Base-by-base conservation (phyloP, 495 filamentous ascomycete species). In the Xylaria grammica region DNA sequence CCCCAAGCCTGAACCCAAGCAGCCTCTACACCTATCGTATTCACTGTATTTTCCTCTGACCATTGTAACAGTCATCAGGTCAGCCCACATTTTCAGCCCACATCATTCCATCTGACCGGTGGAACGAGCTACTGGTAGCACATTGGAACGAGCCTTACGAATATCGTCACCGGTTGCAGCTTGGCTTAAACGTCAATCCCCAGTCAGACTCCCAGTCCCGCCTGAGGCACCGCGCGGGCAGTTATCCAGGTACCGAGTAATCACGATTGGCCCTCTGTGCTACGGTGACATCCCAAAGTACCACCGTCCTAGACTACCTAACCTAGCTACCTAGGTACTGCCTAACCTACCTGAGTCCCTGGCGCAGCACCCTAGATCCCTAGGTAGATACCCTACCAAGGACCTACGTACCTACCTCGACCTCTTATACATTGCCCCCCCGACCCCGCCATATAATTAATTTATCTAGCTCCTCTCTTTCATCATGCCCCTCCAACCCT, bases 401-500 rank as follows among this genome's bases (percentile, higher is more conserved):
- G n/a, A n/a, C n/a, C n/a, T n/a, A n/a, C n/a, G n/a, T n/a, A n/a
- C n/a, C n/a, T 50, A 50, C 46, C 20, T 50, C 32, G 32, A 4
- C 32, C 32, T 36, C 32, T 36, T 36, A 36, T 36, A 36, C n/a
- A 24, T 52, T 13, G 5, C 49, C 9, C 32, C 38, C 57, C 57
- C 44, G 30, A 27, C 44, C 58, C 44, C 58, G 51, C 26, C 46
- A 27, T 44, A 60, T 40, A 61, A 58, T 53, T 51, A 15, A 36
- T 5, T 11, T 36, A 36, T 36, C 34, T 36, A 44, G 26, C 65
- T 22, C 66, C 75, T 60, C 65, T 52, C 46, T 44, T n/a, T 44
- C 53, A 68, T 11, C 67, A 73, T 74, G 72, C 67, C 72, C 36
- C 65, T 65, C 65, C 65, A 68, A 49, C 50, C 72, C 17, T 70